These are phyloP conservation scores for Grifola frondosa DNA, from an alignment of 1,284 basidiomycete species.

Conservation along the genomic window DNA sequence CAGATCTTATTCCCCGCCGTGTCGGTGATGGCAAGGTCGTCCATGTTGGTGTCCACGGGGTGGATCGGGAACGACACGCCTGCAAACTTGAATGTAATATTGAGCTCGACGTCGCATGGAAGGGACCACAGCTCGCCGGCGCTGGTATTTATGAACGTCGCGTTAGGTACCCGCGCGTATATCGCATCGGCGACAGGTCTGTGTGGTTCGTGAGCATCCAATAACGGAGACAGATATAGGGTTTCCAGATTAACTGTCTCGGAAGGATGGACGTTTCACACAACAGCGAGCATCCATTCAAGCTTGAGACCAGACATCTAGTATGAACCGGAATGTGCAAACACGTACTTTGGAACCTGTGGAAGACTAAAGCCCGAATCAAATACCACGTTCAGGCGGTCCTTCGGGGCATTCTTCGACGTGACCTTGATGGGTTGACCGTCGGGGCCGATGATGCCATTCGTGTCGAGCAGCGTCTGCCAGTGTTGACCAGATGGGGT, in stretches of 20 bases:
- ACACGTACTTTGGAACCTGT: constrained; percentile 54
- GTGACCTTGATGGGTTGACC: constrained; percentile 45
- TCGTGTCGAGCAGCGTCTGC: constrained; percentile 35
- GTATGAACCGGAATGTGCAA: neutral
- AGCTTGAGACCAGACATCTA: too few relatives aligned
- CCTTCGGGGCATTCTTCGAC: constrained; percentile 41
- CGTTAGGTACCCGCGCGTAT: constrained; percentile 51
- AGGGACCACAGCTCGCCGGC: constrained; percentile 55
- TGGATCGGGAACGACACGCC: constrained; percentile 56
- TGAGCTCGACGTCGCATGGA: constrained; percentile 60
- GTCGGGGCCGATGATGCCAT: constrained; percentile 40
- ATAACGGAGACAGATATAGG: too few relatives aligned
- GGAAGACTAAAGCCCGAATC: constrained; percentile 71
- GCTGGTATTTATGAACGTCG: constrained; percentile 45
- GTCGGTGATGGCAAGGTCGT: constrained; percentile 18
- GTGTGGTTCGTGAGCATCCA: too few relatives aligned
- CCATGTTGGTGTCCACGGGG: constrained; percentile 56
- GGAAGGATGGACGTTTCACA: constrained; percentile 1
- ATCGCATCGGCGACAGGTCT: constrained; percentile 56
- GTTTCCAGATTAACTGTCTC: too few relatives aligned
- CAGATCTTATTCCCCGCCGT: constrained; percentile 25
- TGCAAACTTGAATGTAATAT: constrained; percentile 58
- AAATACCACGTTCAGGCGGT: constrained; percentile 55
- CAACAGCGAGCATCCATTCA: constrained; percentile 1
- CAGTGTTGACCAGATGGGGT: constrained; percentile 36